Base-by-base conservation (phyloP, 495 filamentous ascomycete genomes). In the Penicillium goetzii region DNA sequence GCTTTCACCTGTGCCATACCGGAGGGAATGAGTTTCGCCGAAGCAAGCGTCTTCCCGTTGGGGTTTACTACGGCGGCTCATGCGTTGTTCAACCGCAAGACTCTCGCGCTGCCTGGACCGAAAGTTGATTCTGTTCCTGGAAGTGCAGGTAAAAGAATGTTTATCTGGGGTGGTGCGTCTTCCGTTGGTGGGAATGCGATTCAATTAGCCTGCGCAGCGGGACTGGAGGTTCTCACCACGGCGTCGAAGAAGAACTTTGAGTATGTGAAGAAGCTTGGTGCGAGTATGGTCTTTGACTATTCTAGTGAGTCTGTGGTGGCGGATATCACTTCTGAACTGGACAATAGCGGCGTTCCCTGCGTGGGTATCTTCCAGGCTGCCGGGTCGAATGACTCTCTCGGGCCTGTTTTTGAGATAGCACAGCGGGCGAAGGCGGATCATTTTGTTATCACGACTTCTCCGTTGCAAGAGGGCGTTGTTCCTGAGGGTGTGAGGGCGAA, bases 141-240 rank as follows among this genome's bases (percentile, higher is more conserved):
- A 1, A n/a, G 47, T n/a, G 15, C 5, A 15, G 47, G 47, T 3
- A 51, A 51, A 15, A 15, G 23, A 2, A 25, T 51, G 23, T 68
- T 89, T 3, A 71, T 89, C 56, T 91, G 86, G 81, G 86, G 86
- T 23, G 86, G 86, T 32, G 76, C 80, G 9, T 82, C 80, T 17
- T 80, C 81, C 26, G 83, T 89, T 12, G 87, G 88, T 15, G 73
- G 75, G 59, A 80, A 80, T 58, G 83, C 81, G 0, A 86, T 47
- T 47, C 43, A 47, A 6, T 47, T 47, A 21, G 47, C 25, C 2
- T 6, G 47, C 7, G 15, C 26, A 14, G 47, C 47, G 12, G 47
- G 47, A 6, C 14, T 47, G 19, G 43, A 47, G 19, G 43, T 47
- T 47, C 25, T 26, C 7, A 51, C 47, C 2, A 30, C 47, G 26